Base-by-base conservation (phyloP, 2,329 filamentous ascomycete species). In the Nigrospora oryzae region DNA sequence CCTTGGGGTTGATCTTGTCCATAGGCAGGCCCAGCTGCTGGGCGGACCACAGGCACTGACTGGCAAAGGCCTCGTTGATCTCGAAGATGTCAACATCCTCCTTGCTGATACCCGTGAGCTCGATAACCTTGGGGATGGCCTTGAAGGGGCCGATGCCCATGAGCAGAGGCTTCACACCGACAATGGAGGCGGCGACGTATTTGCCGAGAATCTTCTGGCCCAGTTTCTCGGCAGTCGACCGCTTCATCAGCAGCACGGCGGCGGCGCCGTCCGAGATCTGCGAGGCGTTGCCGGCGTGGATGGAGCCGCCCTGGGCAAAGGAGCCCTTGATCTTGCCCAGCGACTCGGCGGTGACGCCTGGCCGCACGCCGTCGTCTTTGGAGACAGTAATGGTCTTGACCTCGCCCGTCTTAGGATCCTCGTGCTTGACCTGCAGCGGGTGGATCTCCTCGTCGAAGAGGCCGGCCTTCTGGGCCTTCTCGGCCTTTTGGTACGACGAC, bases 41-140 rank as follows among this genome's bases (percentile, higher is more conserved):
- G 51, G 87, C 81, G 66, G 89, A 96, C 86, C 86, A 97, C 53
- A 97, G 67, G 67, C 89, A 95, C 76, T 97, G 91, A 51, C 81
- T 87, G 31, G 93, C 93, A 65, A 98, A 98, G 1, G 93, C 93
- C 78, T 98, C 93, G 74, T 98, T 98, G 77, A 98, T 96, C 79
- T 98, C 93, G 61, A 80, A 97, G 61, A 97, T 91, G 63, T 97
- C 93, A 30, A 98, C 89, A 55, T 97, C 91, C 46, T 95, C 84
- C 67, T 84, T 88, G 62, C 73, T 75, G 56, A 98, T 81, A 48
- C 90, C 89, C 0, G 90, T 87, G 65, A 93, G 90, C 63, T 87
- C 78, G 46, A 96, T 83, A 4, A 88, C 90, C 63, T 90, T 86
- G 52, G 93, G 93, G 59, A 98, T 97, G 46, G 93, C 90, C 68